Evolutionary conservation across 2,329 filamentous ascomycete genomes (phyloP), one percentile per base, ranked within the genome.

Genomic region (Penicillium italicum): DNA sequence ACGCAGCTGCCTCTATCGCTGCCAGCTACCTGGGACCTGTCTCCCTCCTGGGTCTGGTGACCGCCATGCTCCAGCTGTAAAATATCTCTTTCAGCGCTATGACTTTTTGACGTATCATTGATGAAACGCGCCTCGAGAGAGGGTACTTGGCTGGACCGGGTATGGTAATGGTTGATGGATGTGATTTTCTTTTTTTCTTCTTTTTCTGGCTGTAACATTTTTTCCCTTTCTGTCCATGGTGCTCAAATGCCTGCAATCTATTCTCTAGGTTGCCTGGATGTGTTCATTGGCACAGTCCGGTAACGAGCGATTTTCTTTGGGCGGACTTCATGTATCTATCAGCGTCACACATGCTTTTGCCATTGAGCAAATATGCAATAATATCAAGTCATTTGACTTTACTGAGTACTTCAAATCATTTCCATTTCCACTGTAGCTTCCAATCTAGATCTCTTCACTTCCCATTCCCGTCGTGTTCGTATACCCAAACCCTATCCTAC

Each of bases 41-140:
- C 12, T 61, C 62, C 46, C 42, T 66, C 31, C 44, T 67, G 50
- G 63, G 61, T 46, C 56, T 71, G 55, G 40, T 71, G 38, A 57
- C 64, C 44, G 66, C 67, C 37, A 61, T 72, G 61, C 47, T 72
- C 42, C 67, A 69, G 61, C 57, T 72, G 53, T 72, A 65, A 65
- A 64, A 46, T 47, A 28, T 38, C n/a, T 12, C 18, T 30, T 40
- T 45, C 22, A 43, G 50, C 43, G 49, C 30, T 50, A 30, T 42
- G 43, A 26, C 11, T 52, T 42, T 50, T 26, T 53, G 24, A 50
- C 30, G 47, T 28, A 38, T 33, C 12, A 45, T 51, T 55, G 46
- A 51, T 20, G 46, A 64, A 60, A 61, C 33, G 58, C 50, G 55
- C 55, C 60, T 59, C 54, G 56, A 51, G 48, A 62, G 63, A 62